Base-by-base conservation (phyloP, 179 eudicot genomes). In the Heliamphora ciliata region DNA sequence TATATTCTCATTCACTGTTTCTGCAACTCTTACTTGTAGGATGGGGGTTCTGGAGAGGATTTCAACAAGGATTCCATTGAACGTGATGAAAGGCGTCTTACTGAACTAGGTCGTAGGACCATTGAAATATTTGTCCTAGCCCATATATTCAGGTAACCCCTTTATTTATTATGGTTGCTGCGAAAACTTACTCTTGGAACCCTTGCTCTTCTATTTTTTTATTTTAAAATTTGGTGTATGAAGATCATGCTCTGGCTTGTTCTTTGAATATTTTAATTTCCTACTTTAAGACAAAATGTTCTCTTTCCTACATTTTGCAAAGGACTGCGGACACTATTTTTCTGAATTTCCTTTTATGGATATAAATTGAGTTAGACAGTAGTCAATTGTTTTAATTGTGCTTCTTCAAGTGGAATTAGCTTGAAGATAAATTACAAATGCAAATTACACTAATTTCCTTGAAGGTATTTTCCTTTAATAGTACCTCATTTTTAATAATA, bases 71-170 rank as follows among this genome's bases (percentile, higher is more conserved):
- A 93, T 75, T 84, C 96, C 46, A 88, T 92, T 74, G 98, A 94
- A 83, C 97, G 92, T 71, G 99, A 94, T 84, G 98, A 94, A 85
- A 94, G 94, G 88, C 93, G 96, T 82, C 88, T 96, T 79, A 96
- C 98, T 48, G 98, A 91, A 84, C 81, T 96, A 82, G 99, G 99
- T 79, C 93, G 98, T 56, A 90, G 98, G 86, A 96, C 99, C 3
- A 92, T 96, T 78, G 99, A 96, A 87, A 96, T 93, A 78, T 96
- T 92, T 88, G 93, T 93, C 80, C 91, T 96, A 79, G 90, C 90
- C 60, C 97, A 94, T 76, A 90, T 96, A 61, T 96, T 92, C 91
- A 91, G 99, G 99, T 96, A 84, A 74, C 59, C 67, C 61, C 50
- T 4, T 15, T 24, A 31, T 24, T 58, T 77, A 24, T 76, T 40